phyloP scores from a whole-genome alignment of 768 basidiomycete genomes.

The Tubosaeta sp. region DNA sequence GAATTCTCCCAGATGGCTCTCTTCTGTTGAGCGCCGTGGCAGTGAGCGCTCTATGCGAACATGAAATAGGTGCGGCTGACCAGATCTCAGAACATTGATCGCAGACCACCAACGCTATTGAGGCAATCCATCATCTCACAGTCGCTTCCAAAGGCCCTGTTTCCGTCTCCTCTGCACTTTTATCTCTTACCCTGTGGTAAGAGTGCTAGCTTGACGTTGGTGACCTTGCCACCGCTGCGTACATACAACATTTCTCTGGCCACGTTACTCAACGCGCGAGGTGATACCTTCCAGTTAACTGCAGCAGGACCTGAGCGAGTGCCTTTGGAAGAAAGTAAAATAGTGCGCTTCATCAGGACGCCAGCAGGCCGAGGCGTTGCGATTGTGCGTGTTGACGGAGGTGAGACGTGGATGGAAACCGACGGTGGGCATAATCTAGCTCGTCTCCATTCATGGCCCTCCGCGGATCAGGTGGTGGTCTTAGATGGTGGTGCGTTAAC shows the following conservation, averaged over 20 bases:
- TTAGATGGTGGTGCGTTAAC: constrained; percentile 53
- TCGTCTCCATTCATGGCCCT: constrained; percentile 48
- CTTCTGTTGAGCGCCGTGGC: constrained; percentile 67
- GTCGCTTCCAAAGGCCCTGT: constrained; percentile 46
- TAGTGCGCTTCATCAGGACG: constrained; percentile 67
- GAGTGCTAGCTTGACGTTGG: constrained; percentile 45
- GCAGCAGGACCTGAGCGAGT: constrained; percentile 38
- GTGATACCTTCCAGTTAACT: constrained; percentile 48
- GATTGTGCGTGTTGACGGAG: constrained; percentile 54
- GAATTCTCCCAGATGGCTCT: constrained; percentile 70
- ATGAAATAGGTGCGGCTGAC: constrained; percentile 2
- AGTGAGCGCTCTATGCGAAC: constrained; percentile 40
- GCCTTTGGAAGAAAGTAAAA: constrained; percentile 46
- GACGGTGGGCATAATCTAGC: constrained; percentile 46
- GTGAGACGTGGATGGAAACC: constrained; percentile 60
- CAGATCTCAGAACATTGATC: constrained; percentile 71
- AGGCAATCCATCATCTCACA: constrained; percentile 72
- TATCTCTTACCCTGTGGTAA: constrained; percentile 49
- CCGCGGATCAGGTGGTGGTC: constrained; percentile 66
- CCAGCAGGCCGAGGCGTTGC: constrained; percentile 76
- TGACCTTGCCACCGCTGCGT: constrained; percentile 64
- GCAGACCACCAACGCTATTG: constrained; percentile 79
- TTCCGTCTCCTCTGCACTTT: constrained; percentile 46
- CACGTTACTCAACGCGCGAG: constrained; percentile 56
- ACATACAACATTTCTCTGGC: constrained; percentile 55